phyloP scores from a whole-genome alignment of 352 stramenopile genomes.

The Phytopythium boreale region DNA sequence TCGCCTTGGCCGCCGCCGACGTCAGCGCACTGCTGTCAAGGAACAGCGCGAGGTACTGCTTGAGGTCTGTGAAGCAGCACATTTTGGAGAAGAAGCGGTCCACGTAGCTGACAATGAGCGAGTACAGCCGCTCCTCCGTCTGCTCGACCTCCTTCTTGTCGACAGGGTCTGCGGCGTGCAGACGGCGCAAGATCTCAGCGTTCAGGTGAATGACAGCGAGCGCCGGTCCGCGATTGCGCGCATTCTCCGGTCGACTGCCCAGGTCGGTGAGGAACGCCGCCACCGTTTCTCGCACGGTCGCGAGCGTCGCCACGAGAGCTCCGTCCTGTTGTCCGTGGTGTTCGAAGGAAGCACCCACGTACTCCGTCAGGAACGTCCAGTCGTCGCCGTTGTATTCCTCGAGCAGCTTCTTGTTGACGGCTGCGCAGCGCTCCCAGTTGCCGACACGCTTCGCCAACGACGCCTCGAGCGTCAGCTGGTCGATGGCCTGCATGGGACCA shows the following conservation, averaged over 20 bases:
- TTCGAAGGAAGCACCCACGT: conserved; percentile 50
- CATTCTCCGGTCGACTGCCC: conserved; percentile 40
- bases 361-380: conserved; percentile 77
- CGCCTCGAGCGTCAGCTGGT: conserved; percentile 66
- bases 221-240: conserved; percentile 59
- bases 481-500: conserved; percentile 78
- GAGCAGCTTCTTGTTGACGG: conserved; percentile 57
- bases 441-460: conserved; percentile 46
- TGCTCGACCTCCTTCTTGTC: conserved; percentile 15
- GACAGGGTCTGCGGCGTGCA: conserved; percentile 13
- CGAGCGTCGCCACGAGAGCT: conserved; percentile 9
- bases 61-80: conserved; percentile 85
- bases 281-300: conserved; percentile 24
- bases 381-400: conserved; percentile 77
- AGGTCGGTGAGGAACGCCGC: conserved; percentile 42
- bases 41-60: conserved; percentile 70
- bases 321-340: conserved; percentile 10
- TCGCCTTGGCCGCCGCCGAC: conserved; percentile 30
- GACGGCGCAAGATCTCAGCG: conserved; percentile 38
- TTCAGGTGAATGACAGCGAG: conserved; percentile 62
- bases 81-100: conserved; percentile 74
- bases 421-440: conserved; percentile 49
- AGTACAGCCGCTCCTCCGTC: conserved; percentile 45
- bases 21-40: conserved; percentile 25
- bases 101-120: conserved; percentile 53